Conservation (phyloP, 1,284 basidiomycete species). For the Cystobasidium sp. region DNA sequence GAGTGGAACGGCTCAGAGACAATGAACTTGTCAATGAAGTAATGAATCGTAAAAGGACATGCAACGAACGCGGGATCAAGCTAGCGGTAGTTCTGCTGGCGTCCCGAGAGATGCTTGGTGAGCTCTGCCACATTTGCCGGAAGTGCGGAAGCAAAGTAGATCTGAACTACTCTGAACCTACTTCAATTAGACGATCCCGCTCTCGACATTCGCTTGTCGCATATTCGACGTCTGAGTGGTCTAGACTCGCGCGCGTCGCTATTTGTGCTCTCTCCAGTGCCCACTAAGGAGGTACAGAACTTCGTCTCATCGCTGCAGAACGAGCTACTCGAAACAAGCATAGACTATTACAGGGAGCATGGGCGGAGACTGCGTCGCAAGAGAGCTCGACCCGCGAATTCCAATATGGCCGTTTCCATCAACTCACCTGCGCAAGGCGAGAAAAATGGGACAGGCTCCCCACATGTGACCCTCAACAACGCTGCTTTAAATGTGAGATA, state of each 20-base stretch:
- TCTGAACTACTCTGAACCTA: background rate
- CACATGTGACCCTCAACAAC: slow-evolving; percentile 25
- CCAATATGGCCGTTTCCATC: slow-evolving; percentile 56
- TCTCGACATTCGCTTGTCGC: slow-evolving; percentile 80
- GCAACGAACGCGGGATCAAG: slow-evolving; percentile 86
- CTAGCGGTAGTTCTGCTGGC: slow-evolving; percentile 94
- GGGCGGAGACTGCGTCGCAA: slow-evolving; percentile 89
- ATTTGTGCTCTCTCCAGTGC: slow-evolving; percentile 92
- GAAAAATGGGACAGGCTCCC: slow-evolving; percentile 33
- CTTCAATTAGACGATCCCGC: slow-evolving; percentile 71
- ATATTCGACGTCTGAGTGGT: slow-evolving; percentile 80
- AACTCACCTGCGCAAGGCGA: background rate
- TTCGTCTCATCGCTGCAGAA: slow-evolving; percentile 84
- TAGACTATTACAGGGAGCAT: slow-evolving; percentile 91
- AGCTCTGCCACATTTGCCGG: background rate
- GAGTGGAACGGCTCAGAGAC: slow-evolving; percentile 74
- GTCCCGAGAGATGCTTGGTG: slow-evolving; percentile 78
- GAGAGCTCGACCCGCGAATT: slow-evolving; percentile 70
- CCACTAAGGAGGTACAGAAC: slow-evolving; percentile 75
- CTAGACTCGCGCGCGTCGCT: slow-evolving; percentile 88
- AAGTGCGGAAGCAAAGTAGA: background rate
- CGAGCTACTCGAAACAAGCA: slow-evolving; percentile 80
- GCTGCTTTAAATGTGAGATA: slow-evolving; percentile 91
- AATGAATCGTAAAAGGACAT: slow-evolving; percentile 72
- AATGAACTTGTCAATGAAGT: slow-evolving; percentile 77